Base-by-base conservation (phyloP, 116 monocot genomes). In the Trichopus zeylanicus region DNA sequence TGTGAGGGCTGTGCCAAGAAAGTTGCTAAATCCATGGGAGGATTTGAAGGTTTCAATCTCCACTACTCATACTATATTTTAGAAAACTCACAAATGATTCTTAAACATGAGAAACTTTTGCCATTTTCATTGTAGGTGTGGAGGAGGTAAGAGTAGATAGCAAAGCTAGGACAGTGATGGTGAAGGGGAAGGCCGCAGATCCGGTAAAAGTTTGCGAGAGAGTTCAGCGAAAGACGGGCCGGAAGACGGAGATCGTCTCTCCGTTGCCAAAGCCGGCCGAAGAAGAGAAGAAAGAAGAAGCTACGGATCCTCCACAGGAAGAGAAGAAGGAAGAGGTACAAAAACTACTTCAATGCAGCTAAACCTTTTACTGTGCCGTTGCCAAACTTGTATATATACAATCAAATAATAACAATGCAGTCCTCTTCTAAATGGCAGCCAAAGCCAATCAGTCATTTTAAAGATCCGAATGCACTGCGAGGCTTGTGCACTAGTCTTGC, bases 381-480 rank as follows among this genome's bases (percentile, higher is more conserved):
- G n/a, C n/a, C n/a, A n/a, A n/a, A n/a, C n/a, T n/a, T n/a, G n/a
- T n/a, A n/a, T n/a, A n/a, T n/a, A n/a, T n/a, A n/a, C n/a, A n/a
- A n/a, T n/a, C n/a, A n/a, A n/a, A n/a, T n/a, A n/a, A n/a, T n/a
- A n/a, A n/a, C n/a, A n/a, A 51, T 35, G 5, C 26, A 51, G 29
- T 37, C 29, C n/a, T 0, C 51, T 24, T 46, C 18, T 46, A 3
- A 20, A 22, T 31, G 26, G 24, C 22, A 67, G 72, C 91, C 85
- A 1, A 77, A 73, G 48, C 53, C 77, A 7, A 80, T 77, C 82
- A 16, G 86, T 91, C 3, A 51, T 70, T 1, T 46, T 91, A 29
- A 91, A 75, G 57, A 72, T 91, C 21, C 38, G 67, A 58, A 86
- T 91, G 86, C 91, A 91, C 46, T 91, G 91, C 27, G 86, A 86